Evolutionary conservation across 306 rosid species (phyloP), one percentile per base, ranked within the genome.

Genomic region (Leucaena leucocephala): DNA sequence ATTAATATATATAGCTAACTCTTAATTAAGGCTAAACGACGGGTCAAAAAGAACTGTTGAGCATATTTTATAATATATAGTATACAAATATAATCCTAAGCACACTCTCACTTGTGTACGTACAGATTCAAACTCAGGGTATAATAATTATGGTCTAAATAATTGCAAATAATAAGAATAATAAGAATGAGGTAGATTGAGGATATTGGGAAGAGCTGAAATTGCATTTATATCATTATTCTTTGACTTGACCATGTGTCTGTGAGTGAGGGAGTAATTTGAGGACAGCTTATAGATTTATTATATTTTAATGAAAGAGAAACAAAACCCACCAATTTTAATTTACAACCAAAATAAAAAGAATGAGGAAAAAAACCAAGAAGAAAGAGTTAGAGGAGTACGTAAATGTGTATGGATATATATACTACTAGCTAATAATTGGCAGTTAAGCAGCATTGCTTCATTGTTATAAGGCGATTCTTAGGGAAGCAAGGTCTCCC

Each of bases 401-500:
- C 82, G 67, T 48, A 48, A 78, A 16, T 52, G 27, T 79, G 22
- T 75, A 9, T 40, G 4, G 39, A 36, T 36, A 40, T 44, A 46
- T 54, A 36, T 55, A 78, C 45, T 75, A 81, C 22, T 27, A 27
- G 27, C 27, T 83, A 76, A 80, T 83, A 76, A 80, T 80, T 86
- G 84, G 78, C 86, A 84, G 87, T 82, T 72, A 74, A 82, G 83
- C 90, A 76, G 72, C 79, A 78, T 83, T 87, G 85, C 81, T 85
- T 92, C 90, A 91, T 87, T 74, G 74, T 86, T 84, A 90, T 86
- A 69, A 75, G 92, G 97, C 97, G 92, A 83, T 77, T 82, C 69
- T 82, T 64, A 12, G 66, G 77, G 98, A 97, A 78, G 34, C 11
- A 78, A 85, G 97, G 99, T 95, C 89, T 86, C 97, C 89, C 81